A percentile compares a stretch with the other conserved stretches of the same genome.
phyloP scores from a whole-genome alignment of 441 rosid genomes.

The Mallotus japonicus region DNA sequence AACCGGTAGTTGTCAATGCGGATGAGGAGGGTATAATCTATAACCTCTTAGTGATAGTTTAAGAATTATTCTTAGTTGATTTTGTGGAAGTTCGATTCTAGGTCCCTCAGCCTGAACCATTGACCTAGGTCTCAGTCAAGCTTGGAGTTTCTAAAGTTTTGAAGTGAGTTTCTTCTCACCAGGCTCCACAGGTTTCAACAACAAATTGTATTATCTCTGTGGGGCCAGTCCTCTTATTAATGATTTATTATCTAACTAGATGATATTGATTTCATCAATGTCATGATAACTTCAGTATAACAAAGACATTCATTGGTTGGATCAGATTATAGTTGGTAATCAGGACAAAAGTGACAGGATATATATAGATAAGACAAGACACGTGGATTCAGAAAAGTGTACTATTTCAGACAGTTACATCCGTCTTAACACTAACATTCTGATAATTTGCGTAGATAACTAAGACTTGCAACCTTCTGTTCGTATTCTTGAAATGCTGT shows the following conservation, averaged over 20 bases:
- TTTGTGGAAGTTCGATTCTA: too few species aligned
- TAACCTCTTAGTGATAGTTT: too few species aligned
- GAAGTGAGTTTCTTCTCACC: too few species aligned
- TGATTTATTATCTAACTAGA: too few species aligned
- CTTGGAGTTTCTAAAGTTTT: too few species aligned
- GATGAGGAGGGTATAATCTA: too few species aligned
- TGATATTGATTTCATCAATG: neutral
- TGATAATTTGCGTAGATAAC: constrained; percentile 19
- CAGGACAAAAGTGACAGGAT: neutral
- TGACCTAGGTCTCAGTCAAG: too few species aligned
- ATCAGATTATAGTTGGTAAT: neutral
- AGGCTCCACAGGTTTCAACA: too few species aligned
- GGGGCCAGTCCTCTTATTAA: neutral
- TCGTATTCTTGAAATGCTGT: too few species aligned
- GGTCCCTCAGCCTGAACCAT: too few species aligned
- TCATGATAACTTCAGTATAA: neutral
- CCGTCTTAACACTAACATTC: constrained; percentile 11
- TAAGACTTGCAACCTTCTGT: neutral
- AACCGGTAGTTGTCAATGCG: too few species aligned
- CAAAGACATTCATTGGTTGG: neutral
- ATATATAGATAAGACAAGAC: neutral
- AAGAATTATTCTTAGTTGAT: too few species aligned
- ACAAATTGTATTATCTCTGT: neutral
- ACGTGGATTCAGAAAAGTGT: neutral
- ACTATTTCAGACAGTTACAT: constrained; percentile 2